These are phyloP conservation scores for Rhodotorula paludigena DNA, from an alignment of 768 basidiomycete species.

Conservation along the genomic window DNA sequence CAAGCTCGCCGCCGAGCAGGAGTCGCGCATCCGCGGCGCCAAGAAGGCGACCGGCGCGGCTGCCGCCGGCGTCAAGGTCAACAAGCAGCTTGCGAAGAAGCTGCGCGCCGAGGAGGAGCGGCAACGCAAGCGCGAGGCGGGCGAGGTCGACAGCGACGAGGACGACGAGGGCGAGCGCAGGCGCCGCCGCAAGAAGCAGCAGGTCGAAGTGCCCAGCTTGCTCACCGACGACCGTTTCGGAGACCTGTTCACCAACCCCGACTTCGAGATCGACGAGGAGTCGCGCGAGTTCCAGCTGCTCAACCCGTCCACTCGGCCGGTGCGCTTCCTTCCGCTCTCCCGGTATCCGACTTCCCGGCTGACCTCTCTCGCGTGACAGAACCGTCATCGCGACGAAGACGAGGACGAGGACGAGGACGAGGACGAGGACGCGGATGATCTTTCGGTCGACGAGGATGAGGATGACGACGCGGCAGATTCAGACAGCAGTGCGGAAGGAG, in stretches of 20 bases:
- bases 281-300: constrained; percentile 84
- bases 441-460: constrained; percentile 47
- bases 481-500: constrained; percentile 51
- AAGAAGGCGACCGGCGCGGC: constrained; percentile 49
- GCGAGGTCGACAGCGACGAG: constrained; percentile 26
- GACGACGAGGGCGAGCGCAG: constrained; percentile 54
- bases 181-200: constrained; percentile 46
- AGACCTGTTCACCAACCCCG: constrained; percentile 81
- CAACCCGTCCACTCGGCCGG: constrained; percentile 66
- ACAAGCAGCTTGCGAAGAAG: constrained; percentile 81
- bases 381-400: constrained; percentile 72
- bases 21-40: constrained; percentile 79
- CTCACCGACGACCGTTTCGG: constrained; percentile 84
- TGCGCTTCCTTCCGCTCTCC: background rate
- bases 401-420: constrained; percentile 53
- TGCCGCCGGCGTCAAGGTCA: constrained; percentile 60
- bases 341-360: too few relatives aligned
- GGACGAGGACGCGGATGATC: constrained; percentile 77
- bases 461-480: constrained; percentile 44
- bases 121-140: constrained; percentile 30
- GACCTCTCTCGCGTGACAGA: constrained; percentile 15
- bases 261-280: constrained; percentile 83
- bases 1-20: constrained; percentile 88
- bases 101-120: constrained; percentile 52
- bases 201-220: constrained; percentile 50